Percentiles rank a stretch among this genome's conserved stretches.
Conservation (phyloP, 1,284 basidiomycete genomes). For the Irpex lacteus region DNA sequence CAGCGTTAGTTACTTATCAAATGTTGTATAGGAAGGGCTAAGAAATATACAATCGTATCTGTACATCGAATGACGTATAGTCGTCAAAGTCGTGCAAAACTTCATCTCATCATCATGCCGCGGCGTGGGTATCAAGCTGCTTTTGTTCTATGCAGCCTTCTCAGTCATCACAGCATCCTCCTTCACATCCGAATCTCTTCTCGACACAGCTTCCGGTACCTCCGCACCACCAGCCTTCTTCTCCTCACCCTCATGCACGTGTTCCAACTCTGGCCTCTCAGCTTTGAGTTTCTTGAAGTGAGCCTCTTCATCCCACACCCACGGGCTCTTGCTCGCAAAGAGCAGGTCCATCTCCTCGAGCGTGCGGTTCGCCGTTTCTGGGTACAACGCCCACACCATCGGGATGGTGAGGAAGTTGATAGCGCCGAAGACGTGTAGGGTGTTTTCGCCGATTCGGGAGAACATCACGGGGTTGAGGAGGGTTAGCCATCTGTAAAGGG, state of each 20-base stretch:
- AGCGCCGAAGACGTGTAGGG: constrained; percentile 44
- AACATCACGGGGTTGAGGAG: constrained; percentile 37
- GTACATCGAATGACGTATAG: background rate
- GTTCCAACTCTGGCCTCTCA: constrained; percentile 17
- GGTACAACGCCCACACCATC: constrained; percentile 48
- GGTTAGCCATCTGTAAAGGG: constrained; percentile 30
- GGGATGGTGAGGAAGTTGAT: constrained; percentile 47
- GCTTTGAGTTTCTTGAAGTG: constrained; percentile 31
- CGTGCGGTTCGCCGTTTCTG: constrained; percentile 51
- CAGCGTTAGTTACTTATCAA: too few relatives aligned
- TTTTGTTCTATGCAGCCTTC: background rate
- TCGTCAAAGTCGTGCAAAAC: background rate
- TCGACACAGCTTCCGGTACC: background rate
- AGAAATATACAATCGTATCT: background rate
- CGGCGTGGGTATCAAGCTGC: background rate
- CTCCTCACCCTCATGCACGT: constrained; percentile 5
- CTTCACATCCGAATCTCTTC: background rate
- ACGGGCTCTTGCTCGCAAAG: constrained; percentile 44
- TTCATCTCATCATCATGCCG: background rate
- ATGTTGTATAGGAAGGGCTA: background rate
- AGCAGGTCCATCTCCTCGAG: constrained; percentile 51
- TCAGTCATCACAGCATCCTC: background rate
- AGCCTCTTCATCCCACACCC: constrained; percentile 44
- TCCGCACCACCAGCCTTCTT: background rate
- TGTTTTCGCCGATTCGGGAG: constrained; percentile 33